Evolutionary conservation across 2,329 filamentous ascomycete genomes (phyloP).

Genomic region (Penicillium rolfsii): DNA sequence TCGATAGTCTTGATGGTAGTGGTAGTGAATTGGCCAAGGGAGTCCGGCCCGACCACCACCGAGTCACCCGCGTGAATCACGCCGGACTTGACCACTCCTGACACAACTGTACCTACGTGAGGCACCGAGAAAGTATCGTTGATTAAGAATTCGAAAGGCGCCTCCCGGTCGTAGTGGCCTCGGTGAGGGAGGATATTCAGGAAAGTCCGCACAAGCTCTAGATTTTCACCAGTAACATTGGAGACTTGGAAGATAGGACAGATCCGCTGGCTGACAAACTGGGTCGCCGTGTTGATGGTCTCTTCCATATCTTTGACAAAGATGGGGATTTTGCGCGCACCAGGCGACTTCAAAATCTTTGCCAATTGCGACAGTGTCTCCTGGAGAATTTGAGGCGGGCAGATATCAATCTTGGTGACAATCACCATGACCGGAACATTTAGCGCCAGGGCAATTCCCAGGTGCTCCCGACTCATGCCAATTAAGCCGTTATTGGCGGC

Average conservation of each 20-base stretch:
- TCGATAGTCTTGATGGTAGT: slow-evolving; percentile 92
- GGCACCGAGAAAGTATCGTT: slow-evolving; percentile 99
- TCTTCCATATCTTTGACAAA: slow-evolving; percentile 92
- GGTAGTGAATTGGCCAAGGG: slow-evolving; percentile 82
- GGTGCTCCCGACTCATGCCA: slow-evolving; percentile 97
- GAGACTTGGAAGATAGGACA: slow-evolving; percentile 98
- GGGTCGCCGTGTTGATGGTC: slow-evolving; percentile 91
- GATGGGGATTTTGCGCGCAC: slow-evolving; percentile 91
- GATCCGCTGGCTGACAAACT: slow-evolving; percentile 93
- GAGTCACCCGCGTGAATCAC: slow-evolving; percentile 88
- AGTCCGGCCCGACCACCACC: slow-evolving; percentile 87
- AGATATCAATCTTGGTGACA: slow-evolving; percentile 98
- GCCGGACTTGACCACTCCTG: slow-evolving; percentile 85
- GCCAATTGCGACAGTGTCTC: slow-evolving; percentile 91
- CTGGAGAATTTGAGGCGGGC: slow-evolving; percentile 90
- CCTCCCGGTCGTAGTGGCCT: slow-evolving; percentile 85
- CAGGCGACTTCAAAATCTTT: slow-evolving; percentile 90
- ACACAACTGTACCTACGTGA: slow-evolving; percentile 94
- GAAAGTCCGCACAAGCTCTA: slow-evolving; percentile 89
- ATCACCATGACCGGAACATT: slow-evolving; percentile 98
- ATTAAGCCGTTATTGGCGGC: slow-evolving; percentile 96
- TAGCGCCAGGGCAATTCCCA: slow-evolving; percentile 89
- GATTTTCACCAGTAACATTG: slow-evolving; percentile 90
- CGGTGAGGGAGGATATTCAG: slow-evolving; percentile 94
- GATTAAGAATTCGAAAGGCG: slow-evolving; percentile 90